Evolutionary conservation across 1,139 yeast genomes (phyloP), one percentile per base, ranked within the genome.

Genomic region (Zygoascus meyerae): DNA sequence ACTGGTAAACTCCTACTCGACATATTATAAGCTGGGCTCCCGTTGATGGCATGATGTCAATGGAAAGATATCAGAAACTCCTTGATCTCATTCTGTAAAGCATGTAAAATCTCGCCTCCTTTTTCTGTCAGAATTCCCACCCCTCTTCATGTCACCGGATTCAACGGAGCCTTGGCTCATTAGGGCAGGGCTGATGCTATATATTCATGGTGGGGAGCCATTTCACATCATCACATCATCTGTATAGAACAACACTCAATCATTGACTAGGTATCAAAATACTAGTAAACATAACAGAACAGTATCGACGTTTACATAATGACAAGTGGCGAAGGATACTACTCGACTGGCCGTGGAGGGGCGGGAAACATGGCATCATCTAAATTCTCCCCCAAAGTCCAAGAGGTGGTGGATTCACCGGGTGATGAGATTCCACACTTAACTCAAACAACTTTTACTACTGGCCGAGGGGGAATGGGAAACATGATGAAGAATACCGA

Each of bases 401-500:
- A 78, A 57, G 57, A 55, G 32, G 55, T 42, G 29, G 53, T 51
- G 34, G 44, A 49, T 12, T 45, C 35, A 21, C 55, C 59, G 15
- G 86, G 86, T 2, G 76, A 82, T 26, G 78, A 74, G 52, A 77
- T 84, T 16, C 92, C 90, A 16, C 76, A 70, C 55, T 68, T 83
- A 47, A 67, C 72, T 44, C 77, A 79, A 34, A 75, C 77, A 26
- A 74, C 76, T 33, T 78, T 79, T 56, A 75, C 86, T 26, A 84
- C 92, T 2, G 94, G 94, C 29, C 73, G 94, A 56, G 94, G 94
- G 8, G 94, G 94, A 1, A 81, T 78, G 43, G 94, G 94, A 5
- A 84, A 84, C 60, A 84, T 84, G 86, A 69, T 81, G 73, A 53
- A 48, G 67, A 83, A 83, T 63, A 73, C 72, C 40, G 81, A 83